phyloP scores from a whole-genome alignment of 495 filamentous ascomycete species.

The Daldinia bambusicola region DNA sequence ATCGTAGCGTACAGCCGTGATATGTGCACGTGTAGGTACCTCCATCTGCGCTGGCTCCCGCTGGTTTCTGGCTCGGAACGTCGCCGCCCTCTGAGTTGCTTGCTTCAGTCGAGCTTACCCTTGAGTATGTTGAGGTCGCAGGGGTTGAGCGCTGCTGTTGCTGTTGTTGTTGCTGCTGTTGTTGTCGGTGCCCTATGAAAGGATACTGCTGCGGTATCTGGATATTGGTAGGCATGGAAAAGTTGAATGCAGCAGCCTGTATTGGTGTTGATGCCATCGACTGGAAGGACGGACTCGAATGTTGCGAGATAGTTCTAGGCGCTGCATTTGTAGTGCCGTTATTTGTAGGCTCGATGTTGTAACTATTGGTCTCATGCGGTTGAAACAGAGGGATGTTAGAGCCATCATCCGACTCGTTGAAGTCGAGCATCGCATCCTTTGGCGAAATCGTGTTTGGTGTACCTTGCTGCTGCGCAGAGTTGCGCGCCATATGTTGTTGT shows the following conservation, averaged over 20 bases:
- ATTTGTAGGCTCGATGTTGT: constrained; percentile 46
- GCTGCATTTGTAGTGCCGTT: constrained; percentile 37
- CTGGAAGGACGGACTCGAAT: constrained; percentile 53
- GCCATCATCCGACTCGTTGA: constrained; percentile 76
- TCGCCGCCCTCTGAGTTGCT: constrained; percentile 44
- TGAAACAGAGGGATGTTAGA: constrained; percentile 77
- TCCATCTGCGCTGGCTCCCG: constrained; percentile 73
- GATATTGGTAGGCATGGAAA: constrained; percentile 55
- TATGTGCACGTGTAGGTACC: constrained; percentile 97
- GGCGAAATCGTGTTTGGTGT: constrained; percentile 93
- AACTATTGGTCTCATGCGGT: constrained; percentile 49
- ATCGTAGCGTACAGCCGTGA: constrained; percentile 87
- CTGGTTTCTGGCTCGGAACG: constrained; percentile 61
- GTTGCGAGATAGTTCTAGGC: constrained; percentile 40
- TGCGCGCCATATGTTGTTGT: constrained; percentile 61
- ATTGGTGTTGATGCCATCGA: constrained; percentile 57
- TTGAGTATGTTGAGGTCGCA: constrained; percentile 48
- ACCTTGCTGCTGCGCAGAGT: constrained; percentile 51
- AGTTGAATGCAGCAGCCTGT: constrained; percentile 50
- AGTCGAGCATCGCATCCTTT: constrained; percentile 91
- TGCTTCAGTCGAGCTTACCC: constrained; percentile 55
- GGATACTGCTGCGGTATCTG: constrained; percentile 69
- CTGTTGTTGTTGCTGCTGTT: constrained; percentile 47
- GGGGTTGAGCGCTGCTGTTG: constrained; percentile 49
- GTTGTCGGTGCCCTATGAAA: constrained; percentile 58